Conservation (phyloP, 2,329 filamentous ascomycete species). For the Aspergillus latus region DNA sequence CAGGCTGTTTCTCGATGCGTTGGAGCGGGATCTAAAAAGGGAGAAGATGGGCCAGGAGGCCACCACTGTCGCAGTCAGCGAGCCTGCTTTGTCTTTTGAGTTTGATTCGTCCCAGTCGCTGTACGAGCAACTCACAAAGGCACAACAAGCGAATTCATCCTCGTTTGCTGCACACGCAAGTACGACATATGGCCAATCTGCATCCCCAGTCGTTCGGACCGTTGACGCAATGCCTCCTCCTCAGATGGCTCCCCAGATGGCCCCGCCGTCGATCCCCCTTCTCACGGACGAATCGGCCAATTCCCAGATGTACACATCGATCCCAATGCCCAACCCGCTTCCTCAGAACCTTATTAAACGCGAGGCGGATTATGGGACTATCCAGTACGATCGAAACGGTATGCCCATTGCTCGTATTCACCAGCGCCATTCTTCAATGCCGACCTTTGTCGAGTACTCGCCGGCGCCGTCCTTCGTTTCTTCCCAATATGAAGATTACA, state of each 20-base stretch:
- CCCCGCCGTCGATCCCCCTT: slow-evolving; percentile 60
- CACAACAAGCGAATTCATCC: slow-evolving; percentile 96
- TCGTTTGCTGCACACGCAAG: slow-evolving; percentile 84
- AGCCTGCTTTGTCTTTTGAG: slow-evolving; percentile 96
- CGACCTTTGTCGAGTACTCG: slow-evolving; percentile 96
- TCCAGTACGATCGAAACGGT: slow-evolving; percentile 90
- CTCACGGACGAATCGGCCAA: slow-evolving; percentile 63
- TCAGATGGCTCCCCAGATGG: slow-evolving; percentile 79
- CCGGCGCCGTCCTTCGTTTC: slow-evolving; percentile 97
- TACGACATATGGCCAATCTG: slow-evolving; percentile 66
- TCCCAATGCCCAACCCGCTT: slow-evolving; percentile 67
- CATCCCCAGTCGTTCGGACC: slow-evolving; percentile 83
- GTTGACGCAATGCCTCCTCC: slow-evolving; percentile 91
- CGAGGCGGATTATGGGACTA: slow-evolving; percentile 77
- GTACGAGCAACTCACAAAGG: slow-evolving; percentile 98
- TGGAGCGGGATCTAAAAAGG: slow-evolving; percentile 95
- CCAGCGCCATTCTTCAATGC: slow-evolving; percentile 97
- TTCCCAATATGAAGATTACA: slow-evolving; percentile 98
- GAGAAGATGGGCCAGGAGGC: slow-evolving; percentile 99
- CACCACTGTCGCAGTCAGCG: slow-evolving; percentile 95
- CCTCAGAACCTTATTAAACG: slow-evolving; percentile 78
- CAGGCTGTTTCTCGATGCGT: slow-evolving; percentile 91
- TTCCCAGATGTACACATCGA: slow-evolving; percentile 69
- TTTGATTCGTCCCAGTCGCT: slow-evolving; percentile 99
- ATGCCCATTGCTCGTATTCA: slow-evolving; percentile 79